Evolutionary conservation across 2,329 filamentous ascomycete genomes (phyloP), one percentile per base, ranked within the genome.

Genomic region (Colletotrichum gigasporum): DNA sequence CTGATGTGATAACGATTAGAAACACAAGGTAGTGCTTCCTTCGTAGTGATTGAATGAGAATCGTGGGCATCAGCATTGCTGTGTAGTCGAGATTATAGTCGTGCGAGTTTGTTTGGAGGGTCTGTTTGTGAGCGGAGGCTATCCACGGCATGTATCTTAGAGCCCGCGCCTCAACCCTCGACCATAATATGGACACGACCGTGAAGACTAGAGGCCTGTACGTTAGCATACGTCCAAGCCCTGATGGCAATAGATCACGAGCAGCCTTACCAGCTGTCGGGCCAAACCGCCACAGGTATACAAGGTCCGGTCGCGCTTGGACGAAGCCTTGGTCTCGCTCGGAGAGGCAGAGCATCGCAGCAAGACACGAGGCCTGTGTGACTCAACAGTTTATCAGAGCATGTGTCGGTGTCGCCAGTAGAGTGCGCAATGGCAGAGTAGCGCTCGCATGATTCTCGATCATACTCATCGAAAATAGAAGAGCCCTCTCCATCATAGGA

Each of bases 81-180:
- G 37, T 54, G 0, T 54, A 54, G 39, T 54, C 51, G 16, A 54
- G 24, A 1, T 16, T 4, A 11, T 42, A 44, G 0, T 16, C 24
- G 2, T 26, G 2, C 10, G 34, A n/a, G n/a, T n/a, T 26, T 12
- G 34, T 11, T 0, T 0, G 12, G 34, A n/a, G 0, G 1, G 1
- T 12, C 2, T 28, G 6, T 39, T 52, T 14, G 5, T 20, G 34
- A 22, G 8, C 20, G 34, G 39, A 24, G 2, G 50, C 20, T 2
- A 52, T 39, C 50, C 50, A 52, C 6, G 50, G 50, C 50, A 39
- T 28, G 8, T 52, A 52, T 41, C 34, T 24, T 0, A 52, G 16
- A n/a, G 50, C 22, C 14, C 41, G 50, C 10, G 41, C 7, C 2
- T 52, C 50, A 10, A 52, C 50, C 34, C 50, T 37, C 5, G 20